Percentiles rank a stretch among this genome's conserved stretches.
These are phyloP conservation scores for Leonotis leonurus DNA, from an alignment of 257 asterid genomes.

Conservation along the genomic window DNA sequence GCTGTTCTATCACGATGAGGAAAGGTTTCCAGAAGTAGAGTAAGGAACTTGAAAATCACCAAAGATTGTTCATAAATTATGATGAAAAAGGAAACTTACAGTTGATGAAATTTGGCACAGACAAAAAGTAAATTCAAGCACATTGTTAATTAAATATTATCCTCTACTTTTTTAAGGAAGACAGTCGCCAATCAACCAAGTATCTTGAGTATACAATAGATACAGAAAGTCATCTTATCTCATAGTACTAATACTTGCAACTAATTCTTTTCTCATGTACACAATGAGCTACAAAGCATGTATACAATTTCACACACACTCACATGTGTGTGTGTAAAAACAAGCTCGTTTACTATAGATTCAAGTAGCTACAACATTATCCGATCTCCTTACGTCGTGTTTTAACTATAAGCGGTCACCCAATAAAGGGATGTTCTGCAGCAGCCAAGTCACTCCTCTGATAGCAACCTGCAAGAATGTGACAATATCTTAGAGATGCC, in stretches of 20 bases:
- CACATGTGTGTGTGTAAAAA: not conserved
- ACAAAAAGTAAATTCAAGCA: conserved; percentile 1
- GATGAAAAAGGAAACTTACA: not conserved
- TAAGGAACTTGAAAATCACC: not conserved
- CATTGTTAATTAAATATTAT: conserved; percentile 64
- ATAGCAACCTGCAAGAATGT: conserved; percentile 59
- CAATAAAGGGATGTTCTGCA: conserved; percentile 64
- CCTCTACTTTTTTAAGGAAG: no score
- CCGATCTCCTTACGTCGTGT: not conserved
- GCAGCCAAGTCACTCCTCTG: conserved; percentile 79
- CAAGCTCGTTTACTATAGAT: no score
- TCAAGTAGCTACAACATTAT: not conserved
- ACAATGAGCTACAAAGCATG: no score
- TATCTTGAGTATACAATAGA: no score
- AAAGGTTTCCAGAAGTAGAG: not conserved
- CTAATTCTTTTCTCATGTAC: no score
- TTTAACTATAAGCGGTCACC: conserved; percentile 40
- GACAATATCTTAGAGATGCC: no score
- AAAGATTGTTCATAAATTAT: not conserved
- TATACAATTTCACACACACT: not conserved
- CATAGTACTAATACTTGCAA: no score
- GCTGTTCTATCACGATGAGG: no score
- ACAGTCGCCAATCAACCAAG: conserved; percentile 65
- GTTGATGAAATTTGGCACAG: not conserved
- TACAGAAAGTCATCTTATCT: no score